Conservation (phyloP, 2,329 filamentous ascomycete species). For the Trichoderma koningiopsis region DNA sequence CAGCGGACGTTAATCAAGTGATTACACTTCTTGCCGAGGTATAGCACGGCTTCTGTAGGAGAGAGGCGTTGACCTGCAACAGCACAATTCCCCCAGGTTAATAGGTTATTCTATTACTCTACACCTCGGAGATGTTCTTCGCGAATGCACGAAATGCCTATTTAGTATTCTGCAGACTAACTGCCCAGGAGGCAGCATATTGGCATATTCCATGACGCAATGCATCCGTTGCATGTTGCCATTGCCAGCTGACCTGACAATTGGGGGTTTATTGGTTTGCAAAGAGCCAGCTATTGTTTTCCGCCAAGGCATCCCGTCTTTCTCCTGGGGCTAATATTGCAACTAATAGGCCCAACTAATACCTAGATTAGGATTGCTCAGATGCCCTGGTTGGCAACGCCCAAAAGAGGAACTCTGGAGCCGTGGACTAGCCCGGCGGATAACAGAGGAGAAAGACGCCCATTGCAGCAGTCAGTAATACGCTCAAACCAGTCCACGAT, state of each 20-base stretch:
- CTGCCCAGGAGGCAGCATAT: background rate
- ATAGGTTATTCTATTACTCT: background rate
- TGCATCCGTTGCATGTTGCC: conserved; percentile 26
- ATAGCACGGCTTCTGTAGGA: background rate
- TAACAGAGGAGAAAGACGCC: background rate
- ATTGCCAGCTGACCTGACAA: conserved; percentile 11
- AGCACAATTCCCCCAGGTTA: background rate
- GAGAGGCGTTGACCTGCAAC: background rate
- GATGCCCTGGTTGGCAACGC: background rate
- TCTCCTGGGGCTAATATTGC: background rate
- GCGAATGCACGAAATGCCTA: background rate
- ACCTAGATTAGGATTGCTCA: background rate
- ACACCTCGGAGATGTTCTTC: background rate
- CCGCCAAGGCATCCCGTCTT: background rate
- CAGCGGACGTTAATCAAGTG: background rate
- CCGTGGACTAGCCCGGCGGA: background rate
- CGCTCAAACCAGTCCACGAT: background rate
- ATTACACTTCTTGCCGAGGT: background rate
- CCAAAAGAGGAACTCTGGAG: background rate
- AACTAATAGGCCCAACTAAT: background rate
- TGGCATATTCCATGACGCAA: conserved; percentile 19
- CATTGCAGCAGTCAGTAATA: background rate
- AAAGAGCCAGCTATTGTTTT: background rate
- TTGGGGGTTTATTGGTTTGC: background rate
- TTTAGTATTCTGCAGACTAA: background rate